Evolutionary conservation across 169 alveolate species (phyloP), one percentile per base, ranked within the genome.

Genomic region (Plasmodium sp.): DNA sequence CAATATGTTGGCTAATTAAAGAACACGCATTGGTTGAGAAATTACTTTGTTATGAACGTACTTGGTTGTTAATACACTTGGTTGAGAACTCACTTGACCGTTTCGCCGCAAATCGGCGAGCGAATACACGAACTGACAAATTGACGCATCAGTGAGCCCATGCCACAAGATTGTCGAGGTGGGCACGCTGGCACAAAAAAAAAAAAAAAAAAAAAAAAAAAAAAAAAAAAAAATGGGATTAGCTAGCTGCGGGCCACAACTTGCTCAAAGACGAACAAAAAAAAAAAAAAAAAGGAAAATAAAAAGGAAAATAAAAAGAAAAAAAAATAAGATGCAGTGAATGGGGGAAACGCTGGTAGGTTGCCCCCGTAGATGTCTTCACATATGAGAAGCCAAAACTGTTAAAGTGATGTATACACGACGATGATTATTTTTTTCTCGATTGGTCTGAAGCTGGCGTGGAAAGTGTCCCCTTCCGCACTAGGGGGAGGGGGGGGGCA

Each of bases 201-300:
- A 33, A 41, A 34, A 16, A 72, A 84, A 72, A 84, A 84, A 73
- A 74, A 72, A 84, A 73, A 84, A 45, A 84, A 18, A 22, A 84
- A 72, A 84, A 84, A 73, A 74, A 72, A 84, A 73, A 84, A 45
- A 84, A 18, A 22, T 48, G 2, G 34, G 75, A 5, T 41, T 51
- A 79, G 18, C 9, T 22, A n/a, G 41, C 4, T 43, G 39, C 18
- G 33, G 27, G 22, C 12, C 39, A 41, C 41, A 41, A 77, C 41
- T 16, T 39, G 58, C 27, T 36, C 56, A 36, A 36, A 36, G 27
- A 36, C 18, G 10, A 18, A 75, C 16, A 77, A 7, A 6, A 31
- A 77, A 81, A 81, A 81, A 81, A 81, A 81, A 48, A 34, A 80
- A 80, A 80, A n/a, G n/a, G n/a, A n/a, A n/a, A n/a, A n/a, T n/a